A percentile compares a stretch with the other conserved stretches of the same genome.
Conservation (phyloP, 192 early-diverging fungal genomes). For the Coemansia sp. region DNA sequence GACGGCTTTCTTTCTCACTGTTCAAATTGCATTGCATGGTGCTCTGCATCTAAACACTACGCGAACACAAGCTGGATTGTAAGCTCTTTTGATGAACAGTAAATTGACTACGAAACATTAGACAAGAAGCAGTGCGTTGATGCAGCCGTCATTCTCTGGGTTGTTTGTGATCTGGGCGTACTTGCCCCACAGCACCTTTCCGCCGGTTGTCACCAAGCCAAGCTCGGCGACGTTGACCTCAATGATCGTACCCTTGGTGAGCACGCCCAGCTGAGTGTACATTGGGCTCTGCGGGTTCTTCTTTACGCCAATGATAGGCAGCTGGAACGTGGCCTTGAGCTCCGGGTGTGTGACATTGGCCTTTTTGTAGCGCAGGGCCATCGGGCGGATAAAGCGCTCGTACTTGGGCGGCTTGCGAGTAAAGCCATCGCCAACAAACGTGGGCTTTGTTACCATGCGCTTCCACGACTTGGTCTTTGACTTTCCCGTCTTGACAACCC, state of each 20-base stretch:
- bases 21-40: neutral
- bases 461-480: conserved; percentile 96
- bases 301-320: conserved; percentile 97
- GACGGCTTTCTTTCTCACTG: neutral
- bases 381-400: conserved; percentile 97
- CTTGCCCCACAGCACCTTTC: conserved; percentile 99
- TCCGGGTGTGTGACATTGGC: conserved; percentile 99
- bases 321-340: conserved; percentile 93
- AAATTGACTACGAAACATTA: conserved; percentile 46
- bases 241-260: conserved; percentile 98
- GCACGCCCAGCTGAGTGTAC: conserved; percentile 96
- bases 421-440: conserved; percentile 98
- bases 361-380: conserved; percentile 98
- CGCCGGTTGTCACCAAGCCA: conserved; percentile 93
- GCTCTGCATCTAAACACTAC: neutral
- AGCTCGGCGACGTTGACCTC: conserved; percentile 96
- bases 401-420: conserved; percentile 99
- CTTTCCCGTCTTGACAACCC: conserved; percentile 95
- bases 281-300: conserved; percentile 97
- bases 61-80: neutral
- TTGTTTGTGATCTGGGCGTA: conserved; percentile 97
- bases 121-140: conserved; percentile 92
- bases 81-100: conserved; percentile 1
- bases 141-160: conserved; percentile 97
- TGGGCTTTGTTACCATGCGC: conserved; percentile 97